These are phyloP conservation scores for Aspergillus ellipticus DNA, from an alignment of 495 filamentous ascomycete species.

Conservation along the genomic window DNA sequence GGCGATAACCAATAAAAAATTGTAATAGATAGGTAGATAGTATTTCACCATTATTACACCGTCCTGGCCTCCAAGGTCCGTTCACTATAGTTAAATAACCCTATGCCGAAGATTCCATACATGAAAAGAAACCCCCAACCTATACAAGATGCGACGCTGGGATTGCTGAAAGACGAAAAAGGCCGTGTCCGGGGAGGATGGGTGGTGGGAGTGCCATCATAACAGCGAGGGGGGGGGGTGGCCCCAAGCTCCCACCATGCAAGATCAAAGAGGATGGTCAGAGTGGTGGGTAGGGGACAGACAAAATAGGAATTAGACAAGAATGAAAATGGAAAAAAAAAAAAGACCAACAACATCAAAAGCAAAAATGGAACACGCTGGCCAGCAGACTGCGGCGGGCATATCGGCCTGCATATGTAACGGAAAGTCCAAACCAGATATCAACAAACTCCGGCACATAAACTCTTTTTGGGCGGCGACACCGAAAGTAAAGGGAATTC, in stretches of 20 bases:
- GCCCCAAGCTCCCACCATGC: too few relatives aligned
- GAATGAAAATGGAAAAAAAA: constrained; percentile 1
- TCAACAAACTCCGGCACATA: constrained; percentile 8
- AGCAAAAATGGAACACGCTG: constrained; percentile 1
- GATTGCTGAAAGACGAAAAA: background rate
- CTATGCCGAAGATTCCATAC: constrained; percentile 12
- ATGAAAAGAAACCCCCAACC: constrained; percentile 16
- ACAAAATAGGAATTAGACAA: background rate
- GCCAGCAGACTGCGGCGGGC: background rate
- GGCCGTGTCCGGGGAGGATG: too few relatives aligned
- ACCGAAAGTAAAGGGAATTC: constrained; percentile 30
- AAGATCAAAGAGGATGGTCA: background rate
- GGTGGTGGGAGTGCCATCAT: too few relatives aligned
- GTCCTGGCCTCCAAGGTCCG: background rate
- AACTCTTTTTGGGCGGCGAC: constrained; percentile 8
- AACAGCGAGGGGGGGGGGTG: too few relatives aligned
- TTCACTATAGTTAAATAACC: constrained; percentile 4
- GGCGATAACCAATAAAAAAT: too few relatives aligned
- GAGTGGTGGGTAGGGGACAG: background rate
- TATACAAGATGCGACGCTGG: constrained; percentile 12
- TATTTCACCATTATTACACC: background rate
- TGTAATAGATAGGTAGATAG: background rate
- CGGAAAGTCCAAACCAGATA: constrained; percentile 9
- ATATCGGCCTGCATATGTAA: constrained; percentile 6
- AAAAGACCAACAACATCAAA: too few relatives aligned